phyloP scores from a whole-genome alignment of 768 basidiomycete species.

The Psilocybe azurescens region DNA sequence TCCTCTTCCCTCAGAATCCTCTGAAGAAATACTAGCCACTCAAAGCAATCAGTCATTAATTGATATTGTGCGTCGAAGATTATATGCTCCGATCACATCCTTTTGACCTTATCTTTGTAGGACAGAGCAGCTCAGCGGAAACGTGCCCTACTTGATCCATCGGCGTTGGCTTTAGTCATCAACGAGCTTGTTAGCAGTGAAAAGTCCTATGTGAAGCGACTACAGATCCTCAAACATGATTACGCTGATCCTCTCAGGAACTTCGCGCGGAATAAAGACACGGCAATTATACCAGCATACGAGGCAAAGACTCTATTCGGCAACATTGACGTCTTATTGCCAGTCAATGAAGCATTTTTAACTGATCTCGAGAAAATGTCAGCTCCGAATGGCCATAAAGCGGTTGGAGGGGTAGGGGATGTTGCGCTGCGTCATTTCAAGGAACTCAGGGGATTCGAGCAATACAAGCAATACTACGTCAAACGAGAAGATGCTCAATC shows the following conservation, averaged over 20 bases:
- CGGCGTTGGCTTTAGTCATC: slow-evolving; percentile 74
- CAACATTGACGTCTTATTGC: slow-evolving; percentile 88
- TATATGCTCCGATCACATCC: not conserved
- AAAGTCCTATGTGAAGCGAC: slow-evolving; percentile 83
- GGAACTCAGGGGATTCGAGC: slow-evolving; percentile 83
- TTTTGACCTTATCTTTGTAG: slow-evolving; percentile 27
- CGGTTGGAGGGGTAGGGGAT: slow-evolving; percentile 77
- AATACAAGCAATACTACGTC: slow-evolving; percentile 89
- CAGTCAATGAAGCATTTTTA: slow-evolving; percentile 89
- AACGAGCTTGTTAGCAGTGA: slow-evolving; percentile 91
- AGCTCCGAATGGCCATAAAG: slow-evolving; percentile 57
- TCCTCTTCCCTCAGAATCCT: slow-evolving; percentile 57
- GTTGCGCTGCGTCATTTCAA: slow-evolving; percentile 89
- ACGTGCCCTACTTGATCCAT: slow-evolving; percentile 66
- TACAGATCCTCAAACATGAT: slow-evolving; percentile 81
- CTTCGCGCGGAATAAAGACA: slow-evolving; percentile 85
- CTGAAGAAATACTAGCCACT: slow-evolving; percentile 52
- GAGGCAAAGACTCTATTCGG: slow-evolving; percentile 94
- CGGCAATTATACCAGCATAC: slow-evolving; percentile 86
- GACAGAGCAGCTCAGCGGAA: slow-evolving; percentile 51
- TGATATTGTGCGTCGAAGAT: slow-evolving; percentile 46
- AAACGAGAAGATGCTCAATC: slow-evolving; percentile 92
- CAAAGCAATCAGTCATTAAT: slow-evolving; percentile 41
- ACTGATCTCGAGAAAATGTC: slow-evolving; percentile 82
- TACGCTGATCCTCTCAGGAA: slow-evolving; percentile 92